Conservation (phyloP, 2,329 filamentous ascomycete genomes). For the Seiridium cupressi region DNA sequence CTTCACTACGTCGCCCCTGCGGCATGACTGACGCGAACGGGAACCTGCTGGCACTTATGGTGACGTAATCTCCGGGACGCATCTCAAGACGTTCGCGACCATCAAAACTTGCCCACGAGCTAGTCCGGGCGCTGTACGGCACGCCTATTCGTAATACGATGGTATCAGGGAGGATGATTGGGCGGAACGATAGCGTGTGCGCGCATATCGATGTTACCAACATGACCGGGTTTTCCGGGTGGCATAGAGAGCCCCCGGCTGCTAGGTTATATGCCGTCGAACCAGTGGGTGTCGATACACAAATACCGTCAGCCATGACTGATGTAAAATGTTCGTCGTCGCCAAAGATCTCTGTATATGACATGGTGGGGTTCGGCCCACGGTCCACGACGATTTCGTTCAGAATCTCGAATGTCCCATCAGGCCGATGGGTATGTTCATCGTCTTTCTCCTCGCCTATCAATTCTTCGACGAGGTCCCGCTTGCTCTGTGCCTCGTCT, state of each 20-base stretch:
- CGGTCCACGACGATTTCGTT: constrained; percentile 97
- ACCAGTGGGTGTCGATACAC: constrained; percentile 90
- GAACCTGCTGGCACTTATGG: constrained; percentile 76
- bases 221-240: constrained; percentile 95
- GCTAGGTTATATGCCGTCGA: constrained; percentile 95
- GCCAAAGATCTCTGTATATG: constrained; percentile 85
- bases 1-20: constrained; percentile 66
- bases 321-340: constrained; percentile 96
- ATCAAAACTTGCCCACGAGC: constrained; percentile 97
- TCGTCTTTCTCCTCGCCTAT: constrained; percentile 84
- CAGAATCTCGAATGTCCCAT: constrained; percentile 83
- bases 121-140: constrained; percentile 87
- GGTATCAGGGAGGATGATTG: constrained; percentile 95
- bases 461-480: constrained; percentile 85
- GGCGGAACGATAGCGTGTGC: constrained; percentile 90
- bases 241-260: constrained; percentile 90
- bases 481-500: constrained; percentile 37
- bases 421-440: constrained; percentile 79
- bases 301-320: constrained; percentile 88
- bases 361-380: constrained; percentile 93
- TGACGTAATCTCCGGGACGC: constrained; percentile 77
- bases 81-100: constrained; percentile 85
- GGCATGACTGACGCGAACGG: constrained; percentile 78
- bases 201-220: constrained; percentile 92
- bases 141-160: constrained; percentile 91